These are phyloP conservation scores for Claviceps sp. DNA, from an alignment of 2,329 filamentous ascomycete genomes.

Conservation along the genomic window DNA sequence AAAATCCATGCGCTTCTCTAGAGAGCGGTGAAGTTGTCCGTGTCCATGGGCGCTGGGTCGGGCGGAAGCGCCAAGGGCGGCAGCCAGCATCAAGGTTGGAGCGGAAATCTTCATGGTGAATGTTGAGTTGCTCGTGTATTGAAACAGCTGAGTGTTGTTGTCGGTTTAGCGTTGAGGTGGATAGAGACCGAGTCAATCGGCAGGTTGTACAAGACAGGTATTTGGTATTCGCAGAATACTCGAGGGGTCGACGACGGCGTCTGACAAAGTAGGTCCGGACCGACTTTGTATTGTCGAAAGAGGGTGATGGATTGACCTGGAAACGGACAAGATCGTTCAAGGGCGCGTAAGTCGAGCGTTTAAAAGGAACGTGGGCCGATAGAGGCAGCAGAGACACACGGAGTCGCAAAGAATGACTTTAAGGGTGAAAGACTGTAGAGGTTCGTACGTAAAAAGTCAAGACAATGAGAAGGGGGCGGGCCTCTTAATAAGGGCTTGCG, in stretches of 20 bases:
- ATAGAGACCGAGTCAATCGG: constrained; percentile 4
- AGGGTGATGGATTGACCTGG: constrained; percentile 4
- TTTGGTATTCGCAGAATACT: constrained; percentile 10
- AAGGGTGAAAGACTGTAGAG: background rate
- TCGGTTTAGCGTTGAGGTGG: background rate
- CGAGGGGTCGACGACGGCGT: background rate
- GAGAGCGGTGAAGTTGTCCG: constrained; percentile 19
- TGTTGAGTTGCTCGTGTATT: background rate
- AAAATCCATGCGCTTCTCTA: constrained; percentile 19
- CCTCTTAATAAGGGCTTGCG: background rate
- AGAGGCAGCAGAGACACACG: background rate
- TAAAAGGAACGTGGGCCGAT: background rate
- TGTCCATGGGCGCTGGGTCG: constrained; percentile 27
- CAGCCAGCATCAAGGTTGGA: constrained; percentile 22
- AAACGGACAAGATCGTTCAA: background rate
- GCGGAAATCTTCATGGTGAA: constrained; percentile 29
- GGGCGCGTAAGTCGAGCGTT: background rate
- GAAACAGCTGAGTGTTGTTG: background rate
- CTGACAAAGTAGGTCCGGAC: background rate
- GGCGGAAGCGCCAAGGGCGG: constrained; percentile 27
- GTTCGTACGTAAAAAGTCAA: background rate
- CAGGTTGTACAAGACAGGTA: background rate
- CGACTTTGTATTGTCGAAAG: constrained; percentile 1
- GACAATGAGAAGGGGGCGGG: background rate
- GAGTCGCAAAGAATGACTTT: background rate